These are phyloP conservation scores for Aspergillus nidulans DNA, from an alignment of 495 filamentous ascomycete species.

Conservation along the genomic window DNA sequence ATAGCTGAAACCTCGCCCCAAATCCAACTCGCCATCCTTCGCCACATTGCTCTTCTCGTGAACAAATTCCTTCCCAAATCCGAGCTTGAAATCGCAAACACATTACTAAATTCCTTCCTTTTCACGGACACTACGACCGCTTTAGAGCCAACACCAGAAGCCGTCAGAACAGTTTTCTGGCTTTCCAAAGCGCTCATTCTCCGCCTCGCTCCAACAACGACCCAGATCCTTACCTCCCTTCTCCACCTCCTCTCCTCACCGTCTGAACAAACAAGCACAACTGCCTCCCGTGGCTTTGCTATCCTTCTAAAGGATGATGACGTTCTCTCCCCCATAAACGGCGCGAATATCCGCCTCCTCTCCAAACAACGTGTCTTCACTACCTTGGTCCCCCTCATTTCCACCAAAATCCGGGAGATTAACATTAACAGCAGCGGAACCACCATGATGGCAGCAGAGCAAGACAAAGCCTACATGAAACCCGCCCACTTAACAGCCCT, in stretches of 20 bases:
- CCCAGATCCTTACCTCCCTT: conserved; percentile 46
- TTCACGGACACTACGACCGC: conserved; percentile 15
- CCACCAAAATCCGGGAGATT: conserved; percentile 48
- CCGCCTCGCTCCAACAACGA: conserved; percentile 42
- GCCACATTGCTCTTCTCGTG: conserved; percentile 56
- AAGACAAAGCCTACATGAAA: conserved; percentile 43
- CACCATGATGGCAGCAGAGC: background rate
- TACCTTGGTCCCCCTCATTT: conserved; percentile 56
- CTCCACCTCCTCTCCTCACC: conserved; percentile 52
- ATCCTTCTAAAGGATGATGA: conserved; percentile 61
- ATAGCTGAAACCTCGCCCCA: conserved; percentile 30
- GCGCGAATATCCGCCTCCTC: conserved; percentile 59
- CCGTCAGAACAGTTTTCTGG: conserved; percentile 48
- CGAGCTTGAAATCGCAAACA: conserved; percentile 31
- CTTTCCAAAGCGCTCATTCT: conserved; percentile 52
- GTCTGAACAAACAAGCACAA: conserved; percentile 34
- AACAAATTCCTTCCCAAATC: conserved; percentile 62
- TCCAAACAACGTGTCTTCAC: conserved; percentile 63
- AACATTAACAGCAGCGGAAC: conserved; percentile 26
- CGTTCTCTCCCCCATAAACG: conserved; percentile 59
- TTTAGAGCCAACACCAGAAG: conserved; percentile 21
- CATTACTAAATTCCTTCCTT: conserved; percentile 34
- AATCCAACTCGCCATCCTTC: conserved; percentile 51
- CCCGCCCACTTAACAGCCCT: conserved; percentile 64
- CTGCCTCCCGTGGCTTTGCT: conserved; percentile 55